Evolutionary conservation across 345 rosid species (phyloP), one percentile per base, ranked within the genome.

Genomic region (Gynandropsis gynandra): DNA sequence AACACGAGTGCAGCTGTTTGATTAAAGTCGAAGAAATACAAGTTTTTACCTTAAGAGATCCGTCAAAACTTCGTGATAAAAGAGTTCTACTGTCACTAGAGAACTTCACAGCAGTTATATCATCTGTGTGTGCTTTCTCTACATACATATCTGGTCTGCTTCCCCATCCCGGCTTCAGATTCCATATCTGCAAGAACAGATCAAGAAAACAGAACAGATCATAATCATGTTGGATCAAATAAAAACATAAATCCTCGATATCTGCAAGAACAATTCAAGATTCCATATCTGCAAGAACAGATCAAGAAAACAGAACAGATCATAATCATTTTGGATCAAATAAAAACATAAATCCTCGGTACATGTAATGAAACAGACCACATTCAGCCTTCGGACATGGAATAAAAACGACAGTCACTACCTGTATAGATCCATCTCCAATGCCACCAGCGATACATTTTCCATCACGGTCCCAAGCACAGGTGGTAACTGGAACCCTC

Each of bases 341-440:
- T 37, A 27, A 29, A 24, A 63, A 20, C 51, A 56, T 12, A 56
- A 42, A 34, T 19, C 24, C 4, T 7, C n/a, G 19, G 21, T 6
- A 48, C 1, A 55, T 40, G 56, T 54, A 47, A 39, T 11, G 17
- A 46, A 16, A 8, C n/a, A 52, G 29, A 44, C 16, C 48, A 33
- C 37, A 52, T 17, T 15, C 21, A 44, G 58, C 47, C 14, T 21
- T 36, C 11, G 8, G 46, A 9, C 10, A 47, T 14, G 8, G 37
- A 20, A 5, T 20, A 2, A 38, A 27, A 52, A 20, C 5, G 40
- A 48, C 9, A 68, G 58, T 27, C 61, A 49, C 33, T 53, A 92
- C 98, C 96, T 87, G 98, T 64, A 92, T 69, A 29, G 97, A 87
- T 42, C 95, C 98, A 78, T 85, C 97, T 11, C 97, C 98, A 35